These are phyloP conservation scores for Diaporthe australafricana DNA, from an alignment of 2,329 filamentous ascomycete genomes.

Conservation along the genomic window DNA sequence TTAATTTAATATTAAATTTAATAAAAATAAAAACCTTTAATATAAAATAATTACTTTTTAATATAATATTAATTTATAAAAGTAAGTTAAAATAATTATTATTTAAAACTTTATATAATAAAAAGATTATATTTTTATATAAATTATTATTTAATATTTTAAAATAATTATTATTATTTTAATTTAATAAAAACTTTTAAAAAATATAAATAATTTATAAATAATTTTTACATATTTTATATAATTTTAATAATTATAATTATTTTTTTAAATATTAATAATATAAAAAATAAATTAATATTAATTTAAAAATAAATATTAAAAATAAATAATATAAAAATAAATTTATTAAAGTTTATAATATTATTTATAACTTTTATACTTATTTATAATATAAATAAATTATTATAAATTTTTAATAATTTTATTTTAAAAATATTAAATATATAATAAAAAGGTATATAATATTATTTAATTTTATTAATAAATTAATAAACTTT, in stretches of 20 bases:
- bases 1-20: too few relatives aligned
- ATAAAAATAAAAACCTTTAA: too few relatives aligned
- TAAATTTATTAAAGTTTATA: neutral
- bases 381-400: neutral
- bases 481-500: too few relatives aligned
- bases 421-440: too few relatives aligned
- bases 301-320: neutral
- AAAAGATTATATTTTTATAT: too few relatives aligned
- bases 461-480: too few relatives aligned
- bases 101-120: too few relatives aligned
- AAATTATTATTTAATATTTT: neutral
- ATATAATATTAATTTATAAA: too few relatives aligned
- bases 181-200: neutral
- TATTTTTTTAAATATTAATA: neutral
- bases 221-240: neutral
- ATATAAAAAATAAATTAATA: neutral
- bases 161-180: neutral
- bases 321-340: neutral
- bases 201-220: neutral
- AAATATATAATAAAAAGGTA: too few relatives aligned
- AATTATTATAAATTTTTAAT: too few relatives aligned
- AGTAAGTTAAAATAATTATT: too few relatives aligned
- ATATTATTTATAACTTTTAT: neutral
- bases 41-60: too few relatives aligned
- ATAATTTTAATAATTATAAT: neutral